phyloP scores from a whole-genome alignment of 1,284 basidiomycete genomes.

The Ceraceosorus guamensis region DNA sequence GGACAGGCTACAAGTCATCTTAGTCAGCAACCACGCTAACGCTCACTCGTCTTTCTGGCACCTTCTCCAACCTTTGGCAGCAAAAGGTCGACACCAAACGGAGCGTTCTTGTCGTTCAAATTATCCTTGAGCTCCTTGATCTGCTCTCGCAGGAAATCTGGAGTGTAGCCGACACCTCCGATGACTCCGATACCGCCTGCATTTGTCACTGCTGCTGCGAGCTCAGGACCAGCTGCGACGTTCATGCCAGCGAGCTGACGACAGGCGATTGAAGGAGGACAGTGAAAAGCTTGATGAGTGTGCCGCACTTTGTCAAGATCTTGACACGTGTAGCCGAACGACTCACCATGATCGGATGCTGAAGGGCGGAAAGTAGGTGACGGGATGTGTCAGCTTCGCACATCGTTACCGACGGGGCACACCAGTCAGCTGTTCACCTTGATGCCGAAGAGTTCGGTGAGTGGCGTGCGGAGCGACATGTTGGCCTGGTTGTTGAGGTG shows the following conservation, averaged over 20 bases:
- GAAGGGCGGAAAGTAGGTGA: too few species aligned
- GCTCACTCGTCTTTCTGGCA: slow-evolving; percentile 35
- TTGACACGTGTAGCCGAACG: too few species aligned
- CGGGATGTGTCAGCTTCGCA: too few species aligned
- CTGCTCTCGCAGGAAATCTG: slow-evolving; percentile 16
- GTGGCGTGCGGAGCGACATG: too few species aligned
- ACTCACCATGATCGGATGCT: too few species aligned
- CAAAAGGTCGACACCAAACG: slow-evolving; percentile 40
- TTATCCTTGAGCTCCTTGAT: slow-evolving; percentile 25
- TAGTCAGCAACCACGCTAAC: neutral
- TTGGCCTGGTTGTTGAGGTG: too few species aligned
- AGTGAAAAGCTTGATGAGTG: too few species aligned
- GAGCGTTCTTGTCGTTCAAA: slow-evolving; percentile 38
- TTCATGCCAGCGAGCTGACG: slow-evolving; percentile 20
- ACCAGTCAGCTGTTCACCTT: neutral
- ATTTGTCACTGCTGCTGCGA: slow-evolving; percentile 40
- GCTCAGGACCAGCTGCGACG: slow-evolving; percentile 35
- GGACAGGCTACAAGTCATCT: neutral
- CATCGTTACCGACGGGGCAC: neutral
- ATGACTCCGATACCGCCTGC: slow-evolving; percentile 40
- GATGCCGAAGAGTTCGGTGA: slow-evolving; percentile 20
- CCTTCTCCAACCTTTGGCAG: slow-evolving; percentile 40
- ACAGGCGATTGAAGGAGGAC: too few species aligned
- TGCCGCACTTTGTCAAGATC: too few species aligned
- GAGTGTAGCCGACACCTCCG: slow-evolving; percentile 40